Evolutionary conservation across 2,329 filamentous ascomycete genomes (phyloP).

Genomic region (Boeremia lycopersici): DNA sequence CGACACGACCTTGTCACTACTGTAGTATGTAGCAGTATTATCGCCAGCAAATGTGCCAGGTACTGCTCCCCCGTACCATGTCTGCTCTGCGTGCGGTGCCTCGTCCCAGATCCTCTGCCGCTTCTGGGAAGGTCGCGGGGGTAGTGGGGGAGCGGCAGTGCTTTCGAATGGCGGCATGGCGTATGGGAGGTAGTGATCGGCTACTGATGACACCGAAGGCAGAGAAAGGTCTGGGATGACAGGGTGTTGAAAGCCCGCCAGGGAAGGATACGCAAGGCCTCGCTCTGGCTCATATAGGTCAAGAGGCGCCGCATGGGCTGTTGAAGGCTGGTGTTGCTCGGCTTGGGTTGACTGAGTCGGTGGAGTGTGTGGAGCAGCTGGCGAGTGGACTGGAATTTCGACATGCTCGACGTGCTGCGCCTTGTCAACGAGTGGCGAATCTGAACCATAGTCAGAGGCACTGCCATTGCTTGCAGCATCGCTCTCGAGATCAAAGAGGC

Average conservation of each 20-base stretch:
- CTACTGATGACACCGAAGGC: background rate
- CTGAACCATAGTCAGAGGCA: background rate
- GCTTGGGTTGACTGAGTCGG: background rate
- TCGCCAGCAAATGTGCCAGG: background rate
- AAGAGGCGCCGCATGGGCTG: background rate
- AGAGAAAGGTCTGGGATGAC: background rate
- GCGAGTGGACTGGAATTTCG: background rate
- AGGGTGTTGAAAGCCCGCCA: background rate
- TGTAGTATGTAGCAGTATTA: background rate
- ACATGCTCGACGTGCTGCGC: background rate
- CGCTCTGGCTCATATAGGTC: background rate
- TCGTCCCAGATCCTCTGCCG: constrained; percentile 9
- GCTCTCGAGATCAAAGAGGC: background rate
- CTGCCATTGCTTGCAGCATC: constrained; percentile 2
- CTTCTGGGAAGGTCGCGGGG: constrained; percentile 21
- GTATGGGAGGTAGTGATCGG: background rate
- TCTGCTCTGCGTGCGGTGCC: background rate
- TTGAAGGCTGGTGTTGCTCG: background rate
- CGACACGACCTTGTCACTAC: too few species aligned
- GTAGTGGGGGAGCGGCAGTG: constrained; percentile 19
- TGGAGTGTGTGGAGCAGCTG: background rate
- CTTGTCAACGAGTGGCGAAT: background rate
- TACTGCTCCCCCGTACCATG: background rate
- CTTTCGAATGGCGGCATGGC: background rate
- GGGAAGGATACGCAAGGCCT: background rate